These are phyloP conservation scores for Entamoeba invadens DNA, from an alignment of 208 protist species.

Conservation along the genomic window DNA sequence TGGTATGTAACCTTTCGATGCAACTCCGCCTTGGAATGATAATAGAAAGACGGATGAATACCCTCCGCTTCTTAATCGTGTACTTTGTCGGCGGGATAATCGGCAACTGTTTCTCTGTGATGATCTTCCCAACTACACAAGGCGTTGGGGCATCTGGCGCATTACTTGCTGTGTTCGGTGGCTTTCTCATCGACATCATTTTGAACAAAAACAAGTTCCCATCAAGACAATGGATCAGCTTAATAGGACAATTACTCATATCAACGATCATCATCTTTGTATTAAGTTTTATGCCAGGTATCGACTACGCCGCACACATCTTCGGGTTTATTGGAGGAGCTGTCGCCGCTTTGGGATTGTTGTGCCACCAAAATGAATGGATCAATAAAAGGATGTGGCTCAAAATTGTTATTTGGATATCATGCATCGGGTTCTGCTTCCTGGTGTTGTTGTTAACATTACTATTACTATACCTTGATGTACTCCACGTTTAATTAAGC, in stretches of 20 bases:
- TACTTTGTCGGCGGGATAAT: background rate
- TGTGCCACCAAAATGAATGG: background rate
- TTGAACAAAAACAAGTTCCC: background rate
- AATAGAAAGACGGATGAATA: background rate
- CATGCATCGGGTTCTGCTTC: background rate
- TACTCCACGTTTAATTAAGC: background rate
- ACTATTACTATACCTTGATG: background rate
- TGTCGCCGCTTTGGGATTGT: background rate
- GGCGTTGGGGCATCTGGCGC: background rate
- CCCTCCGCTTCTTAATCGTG: background rate
- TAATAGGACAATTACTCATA: background rate
- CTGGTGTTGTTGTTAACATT: background rate
- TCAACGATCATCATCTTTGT: background rate
- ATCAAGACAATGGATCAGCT: background rate
- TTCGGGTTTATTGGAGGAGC: background rate
- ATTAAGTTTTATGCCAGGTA: background rate
- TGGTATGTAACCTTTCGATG: background rate
- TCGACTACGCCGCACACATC: background rate
- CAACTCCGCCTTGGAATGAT: background rate
- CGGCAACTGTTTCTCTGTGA: background rate
- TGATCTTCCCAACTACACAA: background rate
- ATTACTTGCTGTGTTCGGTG: conserved; percentile 2
- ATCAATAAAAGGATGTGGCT: background rate
- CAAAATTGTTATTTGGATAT: background rate
- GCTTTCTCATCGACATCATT: background rate